phyloP scores from a whole-genome alignment of 805 yeast species.

The Peterozyma toletana region DNA sequence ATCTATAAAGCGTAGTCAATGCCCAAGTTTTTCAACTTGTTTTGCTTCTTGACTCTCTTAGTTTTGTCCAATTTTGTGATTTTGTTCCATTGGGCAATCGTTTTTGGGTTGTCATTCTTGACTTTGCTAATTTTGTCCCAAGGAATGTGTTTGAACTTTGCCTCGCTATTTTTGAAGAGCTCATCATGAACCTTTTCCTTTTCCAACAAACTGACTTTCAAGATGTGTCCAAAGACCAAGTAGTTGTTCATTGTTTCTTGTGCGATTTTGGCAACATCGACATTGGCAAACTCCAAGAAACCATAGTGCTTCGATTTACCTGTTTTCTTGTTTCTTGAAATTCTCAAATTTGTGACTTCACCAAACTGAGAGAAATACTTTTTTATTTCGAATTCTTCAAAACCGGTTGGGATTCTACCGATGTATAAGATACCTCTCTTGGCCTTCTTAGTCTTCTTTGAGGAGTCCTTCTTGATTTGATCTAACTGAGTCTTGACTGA shows the following conservation, averaged over 20 bases:
- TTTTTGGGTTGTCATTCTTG: conserved; percentile 50
- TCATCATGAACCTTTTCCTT: conserved; percentile 47
- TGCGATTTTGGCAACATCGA: conserved; percentile 79
- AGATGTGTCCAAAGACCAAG: conserved; percentile 76
- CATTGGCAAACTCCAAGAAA: conserved; percentile 72
- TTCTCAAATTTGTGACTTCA: conserved; percentile 63
- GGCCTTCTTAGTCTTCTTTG: conserved; percentile 14
- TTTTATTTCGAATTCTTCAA: conserved; percentile 73
- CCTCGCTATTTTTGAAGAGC: conserved; percentile 51
- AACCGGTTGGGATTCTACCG: conserved; percentile 90
- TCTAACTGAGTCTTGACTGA: conserved; percentile 11
- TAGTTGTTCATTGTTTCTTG: conserved; percentile 96
- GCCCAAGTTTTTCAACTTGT: conserved; percentile 47
- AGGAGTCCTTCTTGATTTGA: conserved; percentile 15
- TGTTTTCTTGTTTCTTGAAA: conserved; percentile 84
- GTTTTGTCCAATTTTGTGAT: conserved; percentile 38
- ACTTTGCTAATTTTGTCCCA: conserved; percentile 47
- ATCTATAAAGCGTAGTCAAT: conserved; percentile 37
- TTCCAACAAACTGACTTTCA: conserved; percentile 54
- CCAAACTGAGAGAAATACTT: conserved; percentile 91
- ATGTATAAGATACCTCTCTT: conserved; percentile 72
- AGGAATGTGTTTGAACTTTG: conserved; percentile 50
- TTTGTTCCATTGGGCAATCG: conserved; percentile 48
- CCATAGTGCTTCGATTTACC: conserved; percentile 92
- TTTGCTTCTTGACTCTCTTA: conserved; percentile 35